Base-by-base conservation (phyloP, 2,329 filamentous ascomycete genomes). In the Samsoniella hepiali region DNA sequence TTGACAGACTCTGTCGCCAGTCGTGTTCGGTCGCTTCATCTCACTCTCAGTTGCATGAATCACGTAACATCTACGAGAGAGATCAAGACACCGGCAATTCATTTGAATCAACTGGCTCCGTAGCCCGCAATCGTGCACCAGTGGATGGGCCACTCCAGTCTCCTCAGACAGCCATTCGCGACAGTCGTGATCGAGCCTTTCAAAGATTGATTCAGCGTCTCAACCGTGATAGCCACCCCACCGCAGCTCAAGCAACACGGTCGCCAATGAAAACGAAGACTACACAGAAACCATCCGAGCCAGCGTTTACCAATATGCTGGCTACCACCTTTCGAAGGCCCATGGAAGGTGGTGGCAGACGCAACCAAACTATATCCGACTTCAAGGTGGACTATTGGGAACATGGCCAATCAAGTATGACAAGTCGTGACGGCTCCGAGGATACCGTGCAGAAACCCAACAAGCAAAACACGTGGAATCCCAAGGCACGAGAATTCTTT, bases 401-500 rank as follows among this genome's bases (percentile, higher is more conserved):
- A n/a, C 13, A 54, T n/a, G 27, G 59, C 7, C 44, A 44, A n/a
- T 51, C 61, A 5, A 58, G 34, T 42, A 11, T 36, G 22, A 40
- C 34, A n/a, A 59, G 57, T 50, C 34, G 7, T 29, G 57, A 59
- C 31, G 47, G 47, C 45, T 51, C 32, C 34, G 45, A 51, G 9
- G 49, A 31, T 31, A 31, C 45, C 42, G 66, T 67, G 1, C 63
- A 44, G 31, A 34, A 8, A 8, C 11, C 50, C 2, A 36, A 10
- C 29, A 64, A 66, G 34, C 59, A 63, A 27, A 67, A 65, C 29
- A 67, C 65, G 0, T 66, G 74, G 65, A 75, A 75, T 51, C 73
- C 73, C 5, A 71, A 67, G 64, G 73, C 73, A 45, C 71, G 73
- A 62, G 73, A 75, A 50, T 75, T 75, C 56, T 65, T 75, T 9